These are phyloP conservation scores for Sugiyamaella xylanicola DNA, from an alignment of 1,139 yeast genomes.

Conservation along the genomic window DNA sequence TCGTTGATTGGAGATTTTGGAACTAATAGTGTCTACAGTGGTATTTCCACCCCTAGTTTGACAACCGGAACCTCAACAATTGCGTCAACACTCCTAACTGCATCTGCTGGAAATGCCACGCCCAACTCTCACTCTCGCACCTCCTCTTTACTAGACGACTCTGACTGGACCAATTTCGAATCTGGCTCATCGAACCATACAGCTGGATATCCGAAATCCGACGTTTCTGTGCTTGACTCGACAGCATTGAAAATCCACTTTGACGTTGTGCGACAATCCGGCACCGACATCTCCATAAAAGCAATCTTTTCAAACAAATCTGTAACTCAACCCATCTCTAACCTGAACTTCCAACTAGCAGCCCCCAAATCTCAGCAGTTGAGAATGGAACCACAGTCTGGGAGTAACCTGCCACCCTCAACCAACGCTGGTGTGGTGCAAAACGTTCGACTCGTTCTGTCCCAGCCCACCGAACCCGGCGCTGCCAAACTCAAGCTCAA, in stretches of 20 bases:
- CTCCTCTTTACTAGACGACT: conserved; percentile 22
- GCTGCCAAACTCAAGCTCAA: conserved; percentile 58
- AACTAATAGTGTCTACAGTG: conserved; percentile 32
- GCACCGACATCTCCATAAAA: conserved; percentile 49
- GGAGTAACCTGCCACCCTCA: conserved; percentile 55
- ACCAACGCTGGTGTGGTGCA: conserved; percentile 61
- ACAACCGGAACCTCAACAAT: conserved; percentile 36
- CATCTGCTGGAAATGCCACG: conserved; percentile 1
- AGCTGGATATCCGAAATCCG: conserved; percentile 21
- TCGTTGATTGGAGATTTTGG: conserved; percentile 14
- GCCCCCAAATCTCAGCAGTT: conserved; percentile 75
- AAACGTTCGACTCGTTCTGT: conserved; percentile 59
- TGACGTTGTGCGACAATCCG: conserved; percentile 45
- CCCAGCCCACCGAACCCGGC: conserved; percentile 43
- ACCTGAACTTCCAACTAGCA: conserved; percentile 72
- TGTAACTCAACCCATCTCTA: conserved; percentile 46
- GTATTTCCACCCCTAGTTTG: conserved; percentile 34
- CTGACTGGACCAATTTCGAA: conserved; percentile 27
- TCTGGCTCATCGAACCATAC: conserved; percentile 26
- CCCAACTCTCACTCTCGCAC: conserved; percentile 19
- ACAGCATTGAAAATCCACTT: conserved; percentile 55
- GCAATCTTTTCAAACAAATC: conserved; percentile 53
- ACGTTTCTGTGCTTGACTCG: conserved; percentile 33
- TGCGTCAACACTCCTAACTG: conserved; percentile 34
- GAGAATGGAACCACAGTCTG: conserved; percentile 69